Evolutionary conservation across 768 basidiomycete species (phyloP), one percentile per base, ranked within the genome.

Genomic region (Lepiota brunneoincarnata): DNA sequence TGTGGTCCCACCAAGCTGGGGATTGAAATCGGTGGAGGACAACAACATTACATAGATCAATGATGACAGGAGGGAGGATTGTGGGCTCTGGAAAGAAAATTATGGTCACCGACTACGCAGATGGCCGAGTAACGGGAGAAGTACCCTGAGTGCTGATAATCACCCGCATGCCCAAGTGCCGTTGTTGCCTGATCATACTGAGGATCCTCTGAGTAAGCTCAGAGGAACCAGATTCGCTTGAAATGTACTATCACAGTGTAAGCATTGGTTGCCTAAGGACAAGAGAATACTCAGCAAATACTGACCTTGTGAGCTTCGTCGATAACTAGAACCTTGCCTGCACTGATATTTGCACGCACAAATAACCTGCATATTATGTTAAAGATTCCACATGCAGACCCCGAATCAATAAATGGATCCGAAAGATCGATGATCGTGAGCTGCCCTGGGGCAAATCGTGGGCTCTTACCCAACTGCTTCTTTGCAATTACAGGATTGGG

Each of bases 11-110:
- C 88, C 88, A 89, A 1, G 83, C 75, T 0, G 85, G 84, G 0
- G 89, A 89, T 0, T 87, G 87, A 64, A 90, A 90, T 1, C 88
- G 74, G 58, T 89, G 88, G 2, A 89, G 58, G n/a, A 90, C 78
- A 0, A 81, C 67, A 0, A 88, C 70, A 1, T 80, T 80, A 50
- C 86, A 88, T 1, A 89, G 72, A 55, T 87, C 87, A 1, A 90
- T 69, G 2, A 90, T 67, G 0, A 83, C 80, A 0, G 85, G 75
- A 2, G 87, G 87, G 1, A 89, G 79, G 4, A 88, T 82, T 0
- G 86, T 89, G 0, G 89, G 89, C 56, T 90, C 85, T 89, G 59
- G 24, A 21, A 40, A 17, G 38, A 24, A 14, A 36, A 35, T 18
- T 6, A 38, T 14, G 6, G 45, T 26, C 9, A 63, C 35, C 49